Percentiles rank a stretch among this genome's conserved stretches.
phyloP scores from a whole-genome alignment of 2,329 filamentous ascomycete species.

The Colletotrichum ledebouriae region DNA sequence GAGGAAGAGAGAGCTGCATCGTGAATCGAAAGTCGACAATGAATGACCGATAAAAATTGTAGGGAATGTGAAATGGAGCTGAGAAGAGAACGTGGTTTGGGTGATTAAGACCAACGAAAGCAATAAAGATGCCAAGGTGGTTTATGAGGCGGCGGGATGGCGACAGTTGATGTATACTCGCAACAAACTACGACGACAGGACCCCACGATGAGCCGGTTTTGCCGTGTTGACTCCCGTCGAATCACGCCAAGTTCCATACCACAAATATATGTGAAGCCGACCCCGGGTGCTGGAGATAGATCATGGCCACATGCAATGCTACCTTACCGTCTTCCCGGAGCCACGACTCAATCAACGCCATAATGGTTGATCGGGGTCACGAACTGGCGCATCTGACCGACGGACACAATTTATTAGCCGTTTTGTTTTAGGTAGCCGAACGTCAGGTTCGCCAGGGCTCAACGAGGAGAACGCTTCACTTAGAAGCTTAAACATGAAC shows the following conservation, averaged over 20 bases:
- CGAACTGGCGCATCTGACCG: too few relatives aligned
- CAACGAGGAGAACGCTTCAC: too few relatives aligned
- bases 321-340: conserved; percentile 1
- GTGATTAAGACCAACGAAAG: not conserved
- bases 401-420: too few relatives aligned
- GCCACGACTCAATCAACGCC: not conserved
- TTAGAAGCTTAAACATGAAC: not conserved
- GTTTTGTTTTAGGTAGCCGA: too few relatives aligned
- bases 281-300: conserved; percentile 24
- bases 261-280: conserved; percentile 20
- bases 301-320: conserved; percentile 10
- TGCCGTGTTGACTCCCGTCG: conserved; percentile 13
- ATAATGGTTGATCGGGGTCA: not conserved
- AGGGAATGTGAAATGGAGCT: conserved; percentile 1
- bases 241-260: conserved; percentile 3
- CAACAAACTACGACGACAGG: conserved; percentile 4
- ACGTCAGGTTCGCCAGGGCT: too few relatives aligned
- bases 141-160: not conserved
- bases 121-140: too few relatives aligned
- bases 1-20: conserved; percentile 28
- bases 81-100: conserved; percentile 29
- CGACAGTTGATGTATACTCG: conserved; percentile 24
- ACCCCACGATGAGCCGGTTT: not conserved
- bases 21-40: conserved; percentile 2
- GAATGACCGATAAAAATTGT: conserved; percentile 12